These are phyloP conservation scores for Aspergillus pseudoglaucus DNA, from an alignment of 2,329 filamentous ascomycete genomes.

Conservation along the genomic window DNA sequence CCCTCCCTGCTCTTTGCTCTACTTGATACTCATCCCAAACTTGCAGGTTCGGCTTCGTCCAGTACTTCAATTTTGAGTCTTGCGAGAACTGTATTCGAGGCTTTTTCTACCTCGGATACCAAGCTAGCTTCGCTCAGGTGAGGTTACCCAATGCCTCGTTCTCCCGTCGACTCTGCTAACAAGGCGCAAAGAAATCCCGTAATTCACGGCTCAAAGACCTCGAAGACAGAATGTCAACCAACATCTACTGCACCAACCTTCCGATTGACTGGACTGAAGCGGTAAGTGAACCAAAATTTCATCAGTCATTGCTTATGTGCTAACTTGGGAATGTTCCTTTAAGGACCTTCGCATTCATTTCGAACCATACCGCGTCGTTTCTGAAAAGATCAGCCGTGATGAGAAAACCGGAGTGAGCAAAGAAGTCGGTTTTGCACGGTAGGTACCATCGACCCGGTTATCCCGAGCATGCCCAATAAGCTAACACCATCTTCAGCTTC, in stretches of 20 bases:
- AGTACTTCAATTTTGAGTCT: slow-evolving; percentile 79
- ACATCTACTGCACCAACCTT: slow-evolving; percentile 95
- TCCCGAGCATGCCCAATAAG: slow-evolving; percentile 3
- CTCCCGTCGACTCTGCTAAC: slow-evolving; percentile 13
- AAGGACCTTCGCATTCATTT: slow-evolving; percentile 64
- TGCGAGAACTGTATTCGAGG: slow-evolving; percentile 95
- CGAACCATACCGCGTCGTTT: slow-evolving; percentile 61
- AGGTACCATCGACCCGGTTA: slow-evolving; percentile 10
- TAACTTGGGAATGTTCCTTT: slow-evolving; percentile 52
- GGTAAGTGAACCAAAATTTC: slow-evolving; percentile 46
- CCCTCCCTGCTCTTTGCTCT: slow-evolving; percentile 2
- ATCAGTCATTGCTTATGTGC: not conserved
- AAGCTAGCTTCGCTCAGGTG: slow-evolving; percentile 93
- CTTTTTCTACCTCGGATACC: slow-evolving; percentile 89
- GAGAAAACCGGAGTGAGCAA: slow-evolving; percentile 80
- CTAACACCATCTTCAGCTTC: slow-evolving; percentile 55
- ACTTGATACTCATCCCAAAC: slow-evolving; percentile 16
- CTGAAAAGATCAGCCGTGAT: slow-evolving; percentile 91
- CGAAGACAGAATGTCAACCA: slow-evolving; percentile 81
- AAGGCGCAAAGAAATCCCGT: slow-evolving; percentile 72
- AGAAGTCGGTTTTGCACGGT: slow-evolving; percentile 96
- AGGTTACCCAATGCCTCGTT: not conserved
- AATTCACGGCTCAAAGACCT: slow-evolving; percentile 97
- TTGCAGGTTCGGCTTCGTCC: slow-evolving; percentile 88
- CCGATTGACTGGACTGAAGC: slow-evolving; percentile 88